Percentiles rank a stretch among this genome's conserved stretches.
phyloP scores from a whole-genome alignment of 352 stramenopile genomes.

The Phytophthora litchii region DNA sequence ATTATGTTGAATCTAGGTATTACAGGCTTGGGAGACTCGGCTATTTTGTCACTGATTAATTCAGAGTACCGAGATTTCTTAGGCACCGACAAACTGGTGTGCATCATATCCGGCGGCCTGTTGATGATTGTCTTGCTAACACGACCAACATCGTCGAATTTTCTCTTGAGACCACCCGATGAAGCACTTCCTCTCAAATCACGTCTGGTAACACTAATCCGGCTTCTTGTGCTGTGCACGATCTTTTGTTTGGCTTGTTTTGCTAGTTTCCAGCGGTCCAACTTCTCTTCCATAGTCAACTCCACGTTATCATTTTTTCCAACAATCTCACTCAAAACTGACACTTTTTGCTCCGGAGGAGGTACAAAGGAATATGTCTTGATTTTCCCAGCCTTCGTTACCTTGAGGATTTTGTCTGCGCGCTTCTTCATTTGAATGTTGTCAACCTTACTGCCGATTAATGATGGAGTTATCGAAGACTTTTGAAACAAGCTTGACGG shows the following conservation, averaged over 20 bases:
- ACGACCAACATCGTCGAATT: background rate
- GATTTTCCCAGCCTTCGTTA: no score
- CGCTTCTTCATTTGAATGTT: no score
- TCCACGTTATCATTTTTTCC: background rate
- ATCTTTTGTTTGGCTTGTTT: constrained; percentile 11
- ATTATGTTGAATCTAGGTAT: no score
- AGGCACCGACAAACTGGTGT: background rate
- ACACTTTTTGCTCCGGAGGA: no score
- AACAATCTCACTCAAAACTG: background rate
- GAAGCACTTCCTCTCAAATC: background rate
- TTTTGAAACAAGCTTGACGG: no score
- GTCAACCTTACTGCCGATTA: no score
- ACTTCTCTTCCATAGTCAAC: constrained; percentile 30
- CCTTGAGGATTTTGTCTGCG: no score
- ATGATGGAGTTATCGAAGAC: no score
- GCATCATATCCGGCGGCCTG: background rate
- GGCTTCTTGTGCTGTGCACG: background rate
- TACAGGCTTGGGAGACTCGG: no score
- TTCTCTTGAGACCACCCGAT: constrained; percentile 12
- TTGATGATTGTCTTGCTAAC: background rate
- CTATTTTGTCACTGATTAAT: no score
- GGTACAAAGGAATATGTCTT: no score
- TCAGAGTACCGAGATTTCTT: constrained; percentile 3
- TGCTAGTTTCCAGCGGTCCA: constrained; percentile 20
- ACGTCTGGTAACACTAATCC: background rate